phyloP scores from a whole-genome alignment of 1,139 yeast genomes.

The Candida sojae region DNA sequence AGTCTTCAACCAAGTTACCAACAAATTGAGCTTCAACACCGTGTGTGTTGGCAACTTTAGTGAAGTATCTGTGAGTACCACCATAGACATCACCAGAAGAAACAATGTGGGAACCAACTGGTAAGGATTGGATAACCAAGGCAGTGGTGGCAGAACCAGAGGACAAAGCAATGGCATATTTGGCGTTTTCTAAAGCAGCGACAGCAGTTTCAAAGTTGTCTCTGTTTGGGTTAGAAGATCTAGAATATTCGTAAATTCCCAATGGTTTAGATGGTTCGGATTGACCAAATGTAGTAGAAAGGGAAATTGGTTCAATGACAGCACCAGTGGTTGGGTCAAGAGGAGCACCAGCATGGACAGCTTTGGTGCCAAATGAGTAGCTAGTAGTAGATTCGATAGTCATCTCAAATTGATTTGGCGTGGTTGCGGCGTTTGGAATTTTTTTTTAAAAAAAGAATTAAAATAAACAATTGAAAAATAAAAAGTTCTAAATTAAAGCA shows the following conservation, averaged over 20 bases:
- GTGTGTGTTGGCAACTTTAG: slow-evolving; percentile 80
- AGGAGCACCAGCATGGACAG: slow-evolving; percentile 83
- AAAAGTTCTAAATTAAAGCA: slow-evolving; percentile 4
- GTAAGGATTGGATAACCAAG: slow-evolving; percentile 70
- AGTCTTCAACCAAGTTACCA: slow-evolving; percentile 60
- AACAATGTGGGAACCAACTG: slow-evolving; percentile 72
- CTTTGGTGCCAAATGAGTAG: slow-evolving; percentile 71
- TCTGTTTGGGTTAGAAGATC: slow-evolving; percentile 89
- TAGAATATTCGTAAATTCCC: slow-evolving; percentile 81
- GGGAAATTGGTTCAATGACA: slow-evolving; percentile 81
- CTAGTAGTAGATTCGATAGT: slow-evolving; percentile 23
- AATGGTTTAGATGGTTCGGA: slow-evolving; percentile 73
- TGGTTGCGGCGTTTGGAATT: slow-evolving; percentile 7
- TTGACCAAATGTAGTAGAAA: slow-evolving; percentile 87
- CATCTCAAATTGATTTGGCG: slow-evolving; percentile 14
- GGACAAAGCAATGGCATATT: slow-evolving; percentile 75
- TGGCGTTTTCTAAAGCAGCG: slow-evolving; percentile 78
- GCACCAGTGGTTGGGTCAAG: slow-evolving; percentile 81
- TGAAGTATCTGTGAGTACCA: slow-evolving; percentile 90
- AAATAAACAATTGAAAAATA: not conserved
- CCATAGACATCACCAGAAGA: slow-evolving; percentile 91
- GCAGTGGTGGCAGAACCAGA: slow-evolving; percentile 91
- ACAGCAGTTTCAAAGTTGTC: slow-evolving; percentile 78
- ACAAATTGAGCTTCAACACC: slow-evolving; percentile 75
- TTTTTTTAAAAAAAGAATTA: not conserved